Percentiles rank a stretch among this genome's conserved stretches.
These are phyloP conservation scores for Begonia loranthoides DNA, from an alignment of 306 rosid genomes.

Conservation along the genomic window DNA sequence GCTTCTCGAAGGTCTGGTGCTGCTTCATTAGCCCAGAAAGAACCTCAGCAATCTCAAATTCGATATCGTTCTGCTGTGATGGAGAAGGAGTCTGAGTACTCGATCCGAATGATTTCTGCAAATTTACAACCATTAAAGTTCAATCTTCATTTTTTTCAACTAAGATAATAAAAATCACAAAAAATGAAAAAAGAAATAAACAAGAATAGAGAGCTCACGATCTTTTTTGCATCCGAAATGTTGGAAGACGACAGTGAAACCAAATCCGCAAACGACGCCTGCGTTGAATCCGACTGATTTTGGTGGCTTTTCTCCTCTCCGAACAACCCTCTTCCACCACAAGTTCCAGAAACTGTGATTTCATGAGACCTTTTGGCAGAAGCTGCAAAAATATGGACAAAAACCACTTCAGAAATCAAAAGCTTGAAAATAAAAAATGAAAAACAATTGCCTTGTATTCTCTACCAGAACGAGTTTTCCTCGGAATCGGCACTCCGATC, in stretches of 20 bases:
- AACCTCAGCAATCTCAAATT: constrained; percentile 78
- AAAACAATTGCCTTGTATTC: constrained; percentile 1
- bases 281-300: constrained; percentile 12
- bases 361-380: constrained; percentile 44
- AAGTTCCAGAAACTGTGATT: constrained; percentile 20
- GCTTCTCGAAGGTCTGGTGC: constrained; percentile 20
- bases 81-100: constrained; percentile 22
- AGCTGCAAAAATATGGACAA: constrained; percentile 19
- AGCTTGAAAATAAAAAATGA: background rate
- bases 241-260: constrained; percentile 23
- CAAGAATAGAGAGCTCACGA: constrained; percentile 18
- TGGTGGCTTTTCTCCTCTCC: constrained; percentile 19
- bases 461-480: constrained; percentile 75
- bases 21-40: constrained; percentile 38
- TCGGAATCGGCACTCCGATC: constrained; percentile 49
- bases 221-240: constrained; percentile 29
- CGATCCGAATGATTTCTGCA: constrained; percentile 31
- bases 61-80: constrained; percentile 26
- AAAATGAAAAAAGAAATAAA: background rate
- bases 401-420: too few relatives aligned
- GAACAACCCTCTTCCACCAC: constrained; percentile 18
- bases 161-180: background rate
- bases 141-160: background rate
- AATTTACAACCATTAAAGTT: constrained; percentile 12
- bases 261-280: constrained; percentile 15